phyloP scores from a whole-genome alignment of 2,329 filamentous ascomycete species.

The Xylaria sp. region DNA sequence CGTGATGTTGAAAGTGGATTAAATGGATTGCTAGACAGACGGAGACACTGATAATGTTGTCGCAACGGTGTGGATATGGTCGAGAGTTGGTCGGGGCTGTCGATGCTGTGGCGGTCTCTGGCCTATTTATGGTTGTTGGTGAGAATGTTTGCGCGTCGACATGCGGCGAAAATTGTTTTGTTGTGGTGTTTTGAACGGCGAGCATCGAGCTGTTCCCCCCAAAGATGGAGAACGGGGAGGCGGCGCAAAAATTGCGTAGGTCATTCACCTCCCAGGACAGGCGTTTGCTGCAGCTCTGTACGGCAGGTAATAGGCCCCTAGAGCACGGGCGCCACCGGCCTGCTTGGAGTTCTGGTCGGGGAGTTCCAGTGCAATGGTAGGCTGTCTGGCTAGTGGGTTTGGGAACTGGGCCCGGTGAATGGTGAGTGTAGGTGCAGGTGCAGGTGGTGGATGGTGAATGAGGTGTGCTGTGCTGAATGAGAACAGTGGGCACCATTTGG shows the following conservation, averaged over 20 bases:
- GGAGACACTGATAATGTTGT: slow-evolving; percentile 7
- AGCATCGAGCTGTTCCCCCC: slow-evolving; percentile 24
- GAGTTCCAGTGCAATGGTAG: slow-evolving; percentile 22
- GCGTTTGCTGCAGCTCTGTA: background rate
- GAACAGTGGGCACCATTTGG: too few relatives aligned
- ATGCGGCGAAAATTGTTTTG: slow-evolving; percentile 39
- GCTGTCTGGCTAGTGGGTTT: too few relatives aligned
- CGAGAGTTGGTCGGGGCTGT: background rate
- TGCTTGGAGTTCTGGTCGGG: too few relatives aligned
- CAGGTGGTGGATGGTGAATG: too few relatives aligned
- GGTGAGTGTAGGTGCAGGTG: too few relatives aligned
- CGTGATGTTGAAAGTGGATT: slow-evolving; percentile 28
- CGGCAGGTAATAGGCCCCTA: too few relatives aligned
- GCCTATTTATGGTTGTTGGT: slow-evolving; percentile 15
- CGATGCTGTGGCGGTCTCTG: slow-evolving; percentile 13
- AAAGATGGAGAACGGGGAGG: slow-evolving; percentile 36
- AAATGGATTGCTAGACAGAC: background rate
- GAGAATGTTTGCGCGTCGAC: slow-evolving; percentile 37
- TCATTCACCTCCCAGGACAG: background rate
- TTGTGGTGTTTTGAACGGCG: slow-evolving; percentile 39
- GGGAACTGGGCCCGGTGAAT: too few relatives aligned
- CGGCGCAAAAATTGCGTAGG: slow-evolving; percentile 33
- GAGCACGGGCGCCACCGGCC: too few relatives aligned
- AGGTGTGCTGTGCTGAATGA: background rate
- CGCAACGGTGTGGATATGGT: slow-evolving; percentile 10